phyloP scores from a whole-genome alignment of 495 filamentous ascomycete species.

The Chaetomium tenue region DNA sequence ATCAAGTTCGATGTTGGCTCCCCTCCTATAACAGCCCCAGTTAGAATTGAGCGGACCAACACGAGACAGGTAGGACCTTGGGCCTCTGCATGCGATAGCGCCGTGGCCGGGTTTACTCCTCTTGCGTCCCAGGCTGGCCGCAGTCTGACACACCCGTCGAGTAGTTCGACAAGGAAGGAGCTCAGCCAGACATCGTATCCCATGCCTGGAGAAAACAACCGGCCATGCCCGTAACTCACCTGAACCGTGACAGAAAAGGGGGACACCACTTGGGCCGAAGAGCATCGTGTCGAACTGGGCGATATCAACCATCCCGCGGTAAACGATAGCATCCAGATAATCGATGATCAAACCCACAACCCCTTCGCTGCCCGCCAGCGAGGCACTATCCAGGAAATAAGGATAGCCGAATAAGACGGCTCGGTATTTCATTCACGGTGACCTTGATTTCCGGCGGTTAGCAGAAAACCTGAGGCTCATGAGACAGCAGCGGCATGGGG shows the following conservation, averaged over 20 bases:
- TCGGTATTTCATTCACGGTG: conserved; percentile 1
- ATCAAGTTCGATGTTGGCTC: conserved; percentile 3
- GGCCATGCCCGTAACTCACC: not conserved
- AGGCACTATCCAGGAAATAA: not conserved
- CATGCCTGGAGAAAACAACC: not conserved
- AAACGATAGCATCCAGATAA: not conserved
- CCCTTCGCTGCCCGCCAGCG: not conserved
- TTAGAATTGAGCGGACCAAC: not conserved
- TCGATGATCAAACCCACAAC: conserved; percentile 2
- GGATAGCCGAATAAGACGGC: not conserved
- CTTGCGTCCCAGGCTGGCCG: not conserved
- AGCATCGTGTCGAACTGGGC: too few relatives aligned
- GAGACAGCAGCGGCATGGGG: conserved; percentile 22
- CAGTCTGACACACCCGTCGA: not conserved
- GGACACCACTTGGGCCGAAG: too few relatives aligned
- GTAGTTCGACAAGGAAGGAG: too few relatives aligned
- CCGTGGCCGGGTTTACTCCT: not conserved
- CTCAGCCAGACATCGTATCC: not conserved
- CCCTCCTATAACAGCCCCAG: conserved; percentile 1
- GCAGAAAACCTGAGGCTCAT: not conserved
- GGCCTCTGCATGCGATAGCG: not conserved
- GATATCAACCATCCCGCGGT: too few relatives aligned
- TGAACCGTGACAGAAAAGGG: not conserved
- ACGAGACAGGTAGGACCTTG: not conserved
- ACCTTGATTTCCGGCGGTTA: not conserved